Percentiles rank a stretch among this genome's conserved stretches.
Evolutionary conservation across 116 monocot genomes (phyloP).

Genomic region (Posidonia oceanica): DNA sequence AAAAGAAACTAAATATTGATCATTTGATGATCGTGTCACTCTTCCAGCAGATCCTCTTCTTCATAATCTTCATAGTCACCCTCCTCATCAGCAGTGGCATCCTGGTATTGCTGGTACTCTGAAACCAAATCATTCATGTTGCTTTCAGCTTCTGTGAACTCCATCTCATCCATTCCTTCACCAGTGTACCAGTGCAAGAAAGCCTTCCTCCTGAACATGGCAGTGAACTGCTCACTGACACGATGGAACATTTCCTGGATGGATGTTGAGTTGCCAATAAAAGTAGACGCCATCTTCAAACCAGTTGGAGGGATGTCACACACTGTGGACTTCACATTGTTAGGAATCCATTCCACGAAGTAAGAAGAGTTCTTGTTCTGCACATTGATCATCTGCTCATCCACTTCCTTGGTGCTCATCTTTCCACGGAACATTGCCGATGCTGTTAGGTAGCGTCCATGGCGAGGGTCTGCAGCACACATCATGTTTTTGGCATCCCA

Average conservation of each 20-base stretch:
- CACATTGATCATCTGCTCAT: constrained; percentile 89
- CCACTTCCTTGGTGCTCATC: constrained; percentile 89
- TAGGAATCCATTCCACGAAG: constrained; percentile 89
- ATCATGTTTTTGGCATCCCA: constrained; percentile 97
- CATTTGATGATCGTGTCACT: too few relatives aligned
- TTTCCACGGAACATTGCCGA: constrained; percentile 80
- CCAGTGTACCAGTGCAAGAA: constrained; percentile 67
- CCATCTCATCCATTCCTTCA: constrained; percentile 69
- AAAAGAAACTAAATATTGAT: too few relatives aligned
- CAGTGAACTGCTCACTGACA: constrained; percentile 48
- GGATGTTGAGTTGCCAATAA: constrained; percentile 46
- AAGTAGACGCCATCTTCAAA: constrained; percentile 45
- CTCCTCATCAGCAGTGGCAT: constrained; percentile 55
- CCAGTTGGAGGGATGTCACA: constrained; percentile 63
- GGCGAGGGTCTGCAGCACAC: constrained; percentile 85
- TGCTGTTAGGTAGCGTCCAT: constrained; percentile 76
- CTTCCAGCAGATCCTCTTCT: constrained; percentile 8
- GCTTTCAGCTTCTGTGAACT: constrained; percentile 58
- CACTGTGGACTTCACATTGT: constrained; percentile 68
- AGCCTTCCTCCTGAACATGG: constrained; percentile 54
- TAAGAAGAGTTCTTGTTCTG: constrained; percentile 89
- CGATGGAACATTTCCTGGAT: constrained; percentile 45
- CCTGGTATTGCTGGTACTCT: constrained; percentile 36
- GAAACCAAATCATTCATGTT: constrained; percentile 46
- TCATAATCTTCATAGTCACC: constrained; percentile 25